A percentile compares a stretch with the other conserved stretches of the same genome.
These are phyloP conservation scores for Ceratobasidium sp. DNA, from an alignment of 1,284 basidiomycete genomes.

Conservation along the genomic window DNA sequence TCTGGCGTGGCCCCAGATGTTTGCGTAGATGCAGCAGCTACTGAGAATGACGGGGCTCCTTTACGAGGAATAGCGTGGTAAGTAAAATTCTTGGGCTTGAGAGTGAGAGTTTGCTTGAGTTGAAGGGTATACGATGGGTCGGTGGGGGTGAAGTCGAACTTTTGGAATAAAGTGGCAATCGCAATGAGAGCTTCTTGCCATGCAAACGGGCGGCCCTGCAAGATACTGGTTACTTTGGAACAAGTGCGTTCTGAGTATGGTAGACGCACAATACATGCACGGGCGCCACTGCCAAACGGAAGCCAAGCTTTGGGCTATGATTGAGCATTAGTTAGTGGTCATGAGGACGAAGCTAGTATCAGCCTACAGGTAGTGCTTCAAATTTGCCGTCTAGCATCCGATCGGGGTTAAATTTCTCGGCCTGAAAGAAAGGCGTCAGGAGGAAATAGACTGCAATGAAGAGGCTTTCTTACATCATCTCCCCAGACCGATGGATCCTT, in stretches of 20 bases:
- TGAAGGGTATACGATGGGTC: constrained; percentile 45
- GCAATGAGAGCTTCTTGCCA: constrained; percentile 47
- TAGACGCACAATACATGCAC: constrained; percentile 45
- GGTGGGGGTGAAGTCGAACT: constrained; percentile 46
- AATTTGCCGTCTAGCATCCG: constrained; percentile 54
- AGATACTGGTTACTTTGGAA: neutral
- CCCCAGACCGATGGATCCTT: constrained; percentile 47
- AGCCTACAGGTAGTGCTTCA: constrained; percentile 43
- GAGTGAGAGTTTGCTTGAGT: constrained; percentile 46
- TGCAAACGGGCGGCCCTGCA: constrained; percentile 46
- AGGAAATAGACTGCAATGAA: neutral
- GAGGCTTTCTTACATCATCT: constrained; percentile 43
- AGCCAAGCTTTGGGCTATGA: constrained; percentile 38
- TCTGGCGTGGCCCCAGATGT: neutral
- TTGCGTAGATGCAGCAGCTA: constrained; percentile 8
- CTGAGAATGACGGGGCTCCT: constrained; percentile 32
- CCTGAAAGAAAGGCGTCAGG: neutral
- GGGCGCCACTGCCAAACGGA: constrained; percentile 45
- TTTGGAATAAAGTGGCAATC: constrained; percentile 45
- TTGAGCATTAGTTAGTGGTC: neutral
- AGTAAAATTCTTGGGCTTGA: constrained; percentile 47
- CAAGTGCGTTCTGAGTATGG: neutral
- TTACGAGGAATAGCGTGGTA: constrained; percentile 46
- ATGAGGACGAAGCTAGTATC: neutral
- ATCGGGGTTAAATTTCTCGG: constrained; percentile 50